A percentile compares a stretch with the other conserved stretches of the same genome.
phyloP scores from a whole-genome alignment of 2,329 filamentous ascomycete genomes.

The Colletotrichum camelliae region DNA sequence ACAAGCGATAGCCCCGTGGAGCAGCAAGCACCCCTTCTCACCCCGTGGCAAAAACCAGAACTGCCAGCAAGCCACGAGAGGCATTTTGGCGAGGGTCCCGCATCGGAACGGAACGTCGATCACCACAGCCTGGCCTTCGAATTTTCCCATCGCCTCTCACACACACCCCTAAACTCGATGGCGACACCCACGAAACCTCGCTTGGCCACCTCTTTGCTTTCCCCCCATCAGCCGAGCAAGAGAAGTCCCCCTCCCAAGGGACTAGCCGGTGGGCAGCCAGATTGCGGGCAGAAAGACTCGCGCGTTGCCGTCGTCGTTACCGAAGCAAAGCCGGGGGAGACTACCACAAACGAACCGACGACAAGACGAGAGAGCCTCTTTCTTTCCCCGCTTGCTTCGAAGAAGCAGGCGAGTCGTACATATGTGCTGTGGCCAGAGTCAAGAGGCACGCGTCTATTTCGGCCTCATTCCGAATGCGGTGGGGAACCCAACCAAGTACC shows the following conservation, averaged over 20 bases:
- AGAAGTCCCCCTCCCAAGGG: not conserved
- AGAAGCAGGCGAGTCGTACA: not conserved
- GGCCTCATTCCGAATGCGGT: conserved; percentile 17
- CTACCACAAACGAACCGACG: not conserved
- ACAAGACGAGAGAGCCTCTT: not conserved
- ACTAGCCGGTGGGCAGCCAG: not conserved
- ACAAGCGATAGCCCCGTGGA: not conserved
- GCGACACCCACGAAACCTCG: not conserved
- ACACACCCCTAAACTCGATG: not conserved
- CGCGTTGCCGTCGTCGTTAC: not conserved
- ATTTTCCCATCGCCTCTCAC: not conserved
- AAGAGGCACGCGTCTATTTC: not conserved
- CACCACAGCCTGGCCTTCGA: not conserved
- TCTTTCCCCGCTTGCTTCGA: not conserved
- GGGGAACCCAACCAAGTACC: conserved; percentile 14
- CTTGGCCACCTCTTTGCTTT: not conserved
- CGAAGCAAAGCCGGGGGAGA: not conserved
- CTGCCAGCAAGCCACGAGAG: not conserved
- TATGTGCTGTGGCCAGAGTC: not conserved
- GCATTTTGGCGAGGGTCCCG: not conserved
- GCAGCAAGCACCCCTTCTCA: not conserved
- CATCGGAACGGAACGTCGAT: not conserved
- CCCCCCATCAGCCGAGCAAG: not conserved
- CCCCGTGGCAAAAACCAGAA: not conserved
- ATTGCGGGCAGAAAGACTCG: not conserved